Percentiles rank a stretch among this genome's conserved stretches.
These are phyloP conservation scores for Chrysochromulina tobinii DNA, from an alignment of 78 protist species.

Conservation along the genomic window DNA sequence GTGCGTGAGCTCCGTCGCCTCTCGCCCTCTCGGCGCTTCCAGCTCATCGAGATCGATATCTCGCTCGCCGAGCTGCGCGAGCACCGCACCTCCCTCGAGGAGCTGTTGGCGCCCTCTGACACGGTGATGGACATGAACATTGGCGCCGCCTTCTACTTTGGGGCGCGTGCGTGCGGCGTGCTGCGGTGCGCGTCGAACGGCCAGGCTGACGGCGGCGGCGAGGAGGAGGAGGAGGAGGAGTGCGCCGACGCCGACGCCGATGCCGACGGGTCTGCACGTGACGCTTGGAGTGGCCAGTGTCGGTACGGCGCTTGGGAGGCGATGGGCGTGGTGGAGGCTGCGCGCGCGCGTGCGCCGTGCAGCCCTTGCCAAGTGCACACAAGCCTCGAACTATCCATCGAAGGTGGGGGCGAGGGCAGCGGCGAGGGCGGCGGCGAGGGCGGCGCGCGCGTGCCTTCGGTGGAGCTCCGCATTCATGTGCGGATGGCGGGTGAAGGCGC, in stretches of 20 bases:
- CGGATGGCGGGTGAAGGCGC: too few species aligned
- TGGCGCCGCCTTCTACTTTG: constrained; percentile 82
- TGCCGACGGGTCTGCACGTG: too few species aligned
- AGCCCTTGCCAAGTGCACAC: too few species aligned
- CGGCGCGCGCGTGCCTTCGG: too few species aligned
- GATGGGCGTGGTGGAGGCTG: too few species aligned
- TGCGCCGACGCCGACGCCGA: too few species aligned
- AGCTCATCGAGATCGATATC: not conserved
- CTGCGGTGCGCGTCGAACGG: not conserved
- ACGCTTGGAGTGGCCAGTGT: too few species aligned
- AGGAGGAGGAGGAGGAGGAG: too few species aligned
- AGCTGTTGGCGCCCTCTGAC: constrained; percentile 27
- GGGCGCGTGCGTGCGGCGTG: constrained; percentile 5
- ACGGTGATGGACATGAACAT: constrained; percentile 89
- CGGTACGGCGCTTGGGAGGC: too few species aligned
- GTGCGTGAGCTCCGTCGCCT: not conserved
- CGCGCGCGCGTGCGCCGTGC: too few species aligned
- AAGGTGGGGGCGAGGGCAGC: not conserved
- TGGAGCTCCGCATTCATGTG: too few species aligned
- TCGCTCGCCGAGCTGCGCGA: not conserved
- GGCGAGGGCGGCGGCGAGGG: not conserved
- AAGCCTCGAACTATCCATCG: not conserved
- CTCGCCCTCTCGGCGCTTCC: not conserved
- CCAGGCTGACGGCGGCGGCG: not conserved
- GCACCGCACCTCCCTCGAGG: constrained; percentile 18